phyloP scores from a whole-genome alignment of 768 basidiomycete genomes.

The Fistulinella prunicolor region DNA sequence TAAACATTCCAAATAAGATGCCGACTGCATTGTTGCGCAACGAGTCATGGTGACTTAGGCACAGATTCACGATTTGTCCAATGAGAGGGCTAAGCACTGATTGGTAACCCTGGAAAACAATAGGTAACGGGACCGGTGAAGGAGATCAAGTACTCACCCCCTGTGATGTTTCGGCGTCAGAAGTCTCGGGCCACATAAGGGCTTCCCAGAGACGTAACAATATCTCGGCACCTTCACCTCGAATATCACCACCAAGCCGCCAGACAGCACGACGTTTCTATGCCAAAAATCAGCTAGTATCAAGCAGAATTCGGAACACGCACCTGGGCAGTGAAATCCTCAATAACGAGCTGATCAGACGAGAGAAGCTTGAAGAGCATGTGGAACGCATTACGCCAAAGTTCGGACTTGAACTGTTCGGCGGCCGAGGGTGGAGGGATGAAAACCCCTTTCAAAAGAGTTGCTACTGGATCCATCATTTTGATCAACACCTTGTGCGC shows the following conservation, averaged over 20 bases:
- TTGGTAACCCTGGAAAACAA: conserved; percentile 68
- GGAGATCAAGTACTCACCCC: conserved; percentile 49
- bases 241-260: conserved; percentile 93
- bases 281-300: conserved; percentile 5
- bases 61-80: conserved; percentile 86
- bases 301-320: conserved; percentile 9
- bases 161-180: conserved; percentile 49
- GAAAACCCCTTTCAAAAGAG: conserved; percentile 76
- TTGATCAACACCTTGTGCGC: conserved; percentile 86
- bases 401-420: conserved; percentile 62
- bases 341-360: conserved; percentile 89
- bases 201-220: conserved; percentile 82
- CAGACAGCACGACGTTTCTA: conserved; percentile 95
- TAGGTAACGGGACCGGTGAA: neutral
- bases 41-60: conserved; percentile 92
- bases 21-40: conserved; percentile 87
- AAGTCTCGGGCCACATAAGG: conserved; percentile 70
- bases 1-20: conserved; percentile 94
- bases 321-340: conserved; percentile 93
- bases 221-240: conserved; percentile 85
- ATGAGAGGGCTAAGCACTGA: conserved; percentile 78
- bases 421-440: conserved; percentile 66
- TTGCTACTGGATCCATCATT: conserved; percentile 79
- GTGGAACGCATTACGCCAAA: conserved; percentile 82
- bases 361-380: conserved; percentile 84